phyloP scores from a whole-genome alignment of 257 asterid species.

The Marsdenia floribunda region DNA sequence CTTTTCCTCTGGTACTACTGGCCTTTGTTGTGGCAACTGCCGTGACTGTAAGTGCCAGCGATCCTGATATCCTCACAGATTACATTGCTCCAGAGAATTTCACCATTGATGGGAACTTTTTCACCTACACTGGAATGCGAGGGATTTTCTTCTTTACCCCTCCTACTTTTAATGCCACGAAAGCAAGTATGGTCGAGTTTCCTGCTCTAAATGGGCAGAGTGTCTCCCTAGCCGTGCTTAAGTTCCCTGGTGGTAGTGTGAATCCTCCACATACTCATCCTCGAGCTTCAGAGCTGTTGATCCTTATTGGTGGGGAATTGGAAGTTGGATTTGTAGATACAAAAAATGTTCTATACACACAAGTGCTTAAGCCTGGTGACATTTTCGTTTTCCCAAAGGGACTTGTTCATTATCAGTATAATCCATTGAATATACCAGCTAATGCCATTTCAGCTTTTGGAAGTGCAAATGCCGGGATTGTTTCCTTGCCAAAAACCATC shows the following conservation, averaged over 20 bases:
- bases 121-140: constrained; percentile 18
- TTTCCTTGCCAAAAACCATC: constrained; percentile 20
- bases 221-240: constrained; percentile 23
- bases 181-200: constrained; percentile 25
- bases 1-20: background rate
- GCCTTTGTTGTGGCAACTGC: background rate
- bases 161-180: constrained; percentile 12
- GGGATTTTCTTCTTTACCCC: background rate
- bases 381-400: constrained; percentile 44
- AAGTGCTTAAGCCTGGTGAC: constrained; percentile 30
- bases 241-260: constrained; percentile 22
- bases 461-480: constrained; percentile 31
- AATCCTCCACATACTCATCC: constrained; percentile 45
- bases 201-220: constrained; percentile 38
- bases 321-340: constrained; percentile 38
- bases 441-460: constrained; percentile 6
- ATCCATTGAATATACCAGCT: constrained; percentile 16
- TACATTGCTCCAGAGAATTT: constrained; percentile 24
- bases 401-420: constrained; percentile 39
- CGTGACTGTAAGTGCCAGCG: constrained; percentile 13
- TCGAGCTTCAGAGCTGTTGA: constrained; percentile 35
- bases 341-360: constrained; percentile 19
- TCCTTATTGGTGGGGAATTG: constrained; percentile 20
- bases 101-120: constrained; percentile 23
- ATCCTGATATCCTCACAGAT: constrained; percentile 36